Percentiles rank a stretch among this genome's conserved stretches.
Evolutionary conservation across 352 stramenopile genomes (phyloP).

Genomic region (Phytophthora sojae): DNA sequence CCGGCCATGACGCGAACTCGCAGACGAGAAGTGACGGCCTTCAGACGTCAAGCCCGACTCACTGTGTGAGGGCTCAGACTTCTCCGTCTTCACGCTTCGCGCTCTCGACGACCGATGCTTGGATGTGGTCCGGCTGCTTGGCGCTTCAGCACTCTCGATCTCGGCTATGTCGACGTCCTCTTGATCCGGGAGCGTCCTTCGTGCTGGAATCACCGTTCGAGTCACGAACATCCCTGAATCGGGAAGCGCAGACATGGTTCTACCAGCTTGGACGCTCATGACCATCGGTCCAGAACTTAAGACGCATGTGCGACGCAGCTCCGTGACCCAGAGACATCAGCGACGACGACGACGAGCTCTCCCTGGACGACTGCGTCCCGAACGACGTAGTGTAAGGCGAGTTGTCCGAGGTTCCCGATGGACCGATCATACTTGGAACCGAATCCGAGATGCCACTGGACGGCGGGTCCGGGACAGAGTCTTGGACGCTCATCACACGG

Average conservation of each 20-base stretch:
- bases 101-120: conserved; percentile 1
- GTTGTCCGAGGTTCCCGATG: not conserved
- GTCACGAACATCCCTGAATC: not conserved
- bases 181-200: not conserved
- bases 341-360: not conserved
- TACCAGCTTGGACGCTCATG: not conserved
- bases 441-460: not conserved
- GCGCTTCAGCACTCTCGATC: not conserved
- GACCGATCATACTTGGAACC: not conserved
- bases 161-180: not conserved
- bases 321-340: not conserved
- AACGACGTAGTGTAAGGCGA: not conserved
- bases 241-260: not conserved
- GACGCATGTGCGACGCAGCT: not conserved
- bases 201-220: not conserved
- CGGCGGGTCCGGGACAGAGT: not conserved
- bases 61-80: not conserved
- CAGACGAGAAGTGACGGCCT: not conserved
- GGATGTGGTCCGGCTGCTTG: not conserved
- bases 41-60: not conserved
- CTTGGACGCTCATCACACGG: not conserved
- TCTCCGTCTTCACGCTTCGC: not conserved
- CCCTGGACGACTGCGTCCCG: not conserved
- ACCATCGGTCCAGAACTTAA: not conserved
- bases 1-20: not conserved